Evolutionary conservation across 805 yeast genomes (phyloP).

Genomic region (Candida fluviatilis): DNA sequence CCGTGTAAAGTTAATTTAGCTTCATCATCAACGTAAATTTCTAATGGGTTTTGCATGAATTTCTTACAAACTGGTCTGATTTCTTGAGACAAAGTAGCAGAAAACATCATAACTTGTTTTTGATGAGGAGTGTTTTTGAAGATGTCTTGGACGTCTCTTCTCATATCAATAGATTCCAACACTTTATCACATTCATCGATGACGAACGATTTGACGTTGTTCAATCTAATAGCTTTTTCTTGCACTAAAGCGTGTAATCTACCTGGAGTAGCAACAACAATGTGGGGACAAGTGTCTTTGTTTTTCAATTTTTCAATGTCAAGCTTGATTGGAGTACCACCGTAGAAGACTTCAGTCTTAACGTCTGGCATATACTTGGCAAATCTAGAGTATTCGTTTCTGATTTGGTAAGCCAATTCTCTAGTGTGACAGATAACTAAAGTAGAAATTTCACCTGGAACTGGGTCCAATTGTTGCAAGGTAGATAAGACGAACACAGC

Average conservation of each 20-base stretch:
- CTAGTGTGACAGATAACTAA: slow-evolving; percentile 97
- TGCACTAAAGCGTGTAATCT: slow-evolving; percentile 91
- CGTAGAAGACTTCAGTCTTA: slow-evolving; percentile 93
- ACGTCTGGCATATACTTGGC: slow-evolving; percentile 98
- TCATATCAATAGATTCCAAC: slow-evolving; percentile 86
- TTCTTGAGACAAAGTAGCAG: slow-evolving; percentile 92
- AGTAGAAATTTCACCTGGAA: slow-evolving; percentile 93
- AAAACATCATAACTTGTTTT: slow-evolving; percentile 99
- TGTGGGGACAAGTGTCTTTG: slow-evolving; percentile 93
- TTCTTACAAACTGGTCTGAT: slow-evolving; percentile 96
- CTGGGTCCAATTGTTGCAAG: slow-evolving; percentile 94
- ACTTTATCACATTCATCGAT: slow-evolving; percentile 99
- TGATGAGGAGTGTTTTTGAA: slow-evolving; percentile 97
- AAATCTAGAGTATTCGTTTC: slow-evolving; percentile 95
- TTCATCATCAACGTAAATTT: slow-evolving; percentile 96
- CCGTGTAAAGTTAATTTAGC: slow-evolving; percentile 97
- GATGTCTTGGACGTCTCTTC: slow-evolving; percentile 97
- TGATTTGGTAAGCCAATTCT: slow-evolving; percentile 97
- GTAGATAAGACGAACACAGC: slow-evolving; percentile 96
- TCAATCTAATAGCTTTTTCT: slow-evolving; percentile 82
- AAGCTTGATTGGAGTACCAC: slow-evolving; percentile 84
- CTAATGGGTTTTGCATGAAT: slow-evolving; percentile 97
- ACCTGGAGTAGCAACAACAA: slow-evolving; percentile 98
- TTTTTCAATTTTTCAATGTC: slow-evolving; percentile 85
- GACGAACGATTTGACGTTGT: slow-evolving; percentile 89